Evolutionary conservation across 345 rosid species (phyloP).

Genomic region (Excoecaria agallocha): DNA sequence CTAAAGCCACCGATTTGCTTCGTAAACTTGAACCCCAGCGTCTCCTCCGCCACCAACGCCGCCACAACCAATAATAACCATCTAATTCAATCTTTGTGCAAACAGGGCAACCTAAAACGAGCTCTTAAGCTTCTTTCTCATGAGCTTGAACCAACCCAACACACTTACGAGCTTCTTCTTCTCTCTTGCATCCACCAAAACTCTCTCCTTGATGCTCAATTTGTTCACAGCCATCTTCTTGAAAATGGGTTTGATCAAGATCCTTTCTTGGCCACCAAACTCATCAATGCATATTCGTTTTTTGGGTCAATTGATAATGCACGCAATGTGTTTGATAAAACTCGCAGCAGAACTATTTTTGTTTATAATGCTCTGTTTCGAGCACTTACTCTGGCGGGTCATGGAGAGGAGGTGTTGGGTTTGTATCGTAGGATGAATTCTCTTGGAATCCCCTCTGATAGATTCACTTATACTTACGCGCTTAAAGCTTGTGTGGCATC

Average conservation of each 20-base stretch:
- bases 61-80: constrained; percentile 38
- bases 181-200: constrained; percentile 57
- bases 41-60: constrained; percentile 19
- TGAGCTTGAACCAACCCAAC: constrained; percentile 67
- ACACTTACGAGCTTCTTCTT: constrained; percentile 77
- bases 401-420: constrained; percentile 68
- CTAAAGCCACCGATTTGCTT: constrained; percentile 33
- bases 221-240: constrained; percentile 59
- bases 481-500: constrained; percentile 85
- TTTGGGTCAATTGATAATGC: constrained; percentile 54
- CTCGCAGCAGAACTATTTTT: constrained; percentile 62
- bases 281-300: constrained; percentile 59
- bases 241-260: constrained; percentile 82
- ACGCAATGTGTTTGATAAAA: constrained; percentile 82
- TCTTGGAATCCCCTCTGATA: constrained; percentile 54
- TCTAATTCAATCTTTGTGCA: constrained; percentile 61
- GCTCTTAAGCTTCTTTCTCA: constrained; percentile 63
- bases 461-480: constrained; percentile 79
- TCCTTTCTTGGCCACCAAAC: constrained; percentile 90
- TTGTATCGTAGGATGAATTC: constrained; percentile 66
- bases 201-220: constrained; percentile 54
- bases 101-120: constrained; percentile 63
- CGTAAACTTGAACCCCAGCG: constrained; percentile 36
- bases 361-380: constrained; percentile 87
- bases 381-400: constrained; percentile 70